A percentile compares a stretch with the other conserved stretches of the same genome.
Conservation (phyloP, 805 yeast genomes). For the Metschnikowia chrysomelidarum region DNA sequence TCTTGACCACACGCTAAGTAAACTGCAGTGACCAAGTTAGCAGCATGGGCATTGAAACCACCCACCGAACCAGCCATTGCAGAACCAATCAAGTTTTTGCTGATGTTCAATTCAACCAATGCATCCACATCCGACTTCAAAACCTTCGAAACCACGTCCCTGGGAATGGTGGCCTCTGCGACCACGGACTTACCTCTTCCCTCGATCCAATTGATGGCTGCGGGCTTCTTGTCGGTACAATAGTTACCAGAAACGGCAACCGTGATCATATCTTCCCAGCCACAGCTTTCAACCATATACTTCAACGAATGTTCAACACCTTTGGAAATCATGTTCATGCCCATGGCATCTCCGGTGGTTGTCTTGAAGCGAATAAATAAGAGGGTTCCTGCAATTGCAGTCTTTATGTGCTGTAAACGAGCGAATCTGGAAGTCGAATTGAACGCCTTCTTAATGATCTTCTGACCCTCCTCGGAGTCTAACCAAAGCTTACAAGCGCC, state of each 20-base stretch:
- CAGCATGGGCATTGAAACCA: constrained; percentile 98
- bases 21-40: constrained; percentile 92
- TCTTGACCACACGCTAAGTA: constrained; percentile 97
- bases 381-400: constrained; percentile 91
- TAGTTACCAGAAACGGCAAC: constrained; percentile 95
- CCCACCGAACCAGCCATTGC: constrained; percentile 99
- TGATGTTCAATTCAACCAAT: constrained; percentile 81
- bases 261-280: constrained; percentile 91
- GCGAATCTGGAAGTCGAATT: constrained; percentile 98
- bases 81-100: constrained; percentile 90
- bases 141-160: constrained; percentile 72
- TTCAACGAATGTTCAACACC: constrained; percentile 90
- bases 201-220: constrained; percentile 98
- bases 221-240: constrained; percentile 97
- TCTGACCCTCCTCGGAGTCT: constrained; percentile 93
- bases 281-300: constrained; percentile 82
- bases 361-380: constrained; percentile 91
- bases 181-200: constrained; percentile 98
- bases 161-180: constrained; percentile 91
- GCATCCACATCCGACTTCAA: constrained; percentile 92
- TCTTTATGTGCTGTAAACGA: constrained; percentile 82
- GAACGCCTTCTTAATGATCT: constrained; percentile 78
- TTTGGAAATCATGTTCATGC: constrained; percentile 99
- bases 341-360: constrained; percentile 99
- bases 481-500: constrained; percentile 96